Evolutionary conservation across 108 stramenopile genomes (phyloP).

Genomic region (Craspedostauros australis): DNA sequence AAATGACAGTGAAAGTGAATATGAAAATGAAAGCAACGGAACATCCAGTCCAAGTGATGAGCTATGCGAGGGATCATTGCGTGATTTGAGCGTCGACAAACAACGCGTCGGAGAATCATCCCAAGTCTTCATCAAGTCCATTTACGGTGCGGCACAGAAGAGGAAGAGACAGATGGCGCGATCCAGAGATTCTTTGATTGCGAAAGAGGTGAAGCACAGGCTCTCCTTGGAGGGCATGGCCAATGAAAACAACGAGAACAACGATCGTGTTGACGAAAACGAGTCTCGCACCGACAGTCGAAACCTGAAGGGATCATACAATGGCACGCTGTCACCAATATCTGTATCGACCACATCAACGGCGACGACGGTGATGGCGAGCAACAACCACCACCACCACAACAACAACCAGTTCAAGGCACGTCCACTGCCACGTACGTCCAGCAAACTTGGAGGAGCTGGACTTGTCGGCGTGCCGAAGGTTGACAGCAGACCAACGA

Average conservation of each 20-base stretch:
- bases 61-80: no score
- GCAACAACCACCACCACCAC: neutral
- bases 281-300: neutral
- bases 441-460: constrained; percentile 4
- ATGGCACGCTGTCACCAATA: neutral
- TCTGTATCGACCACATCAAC: neutral
- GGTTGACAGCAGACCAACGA: constrained; percentile 43
- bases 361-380: neutral
- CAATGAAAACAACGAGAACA: neutral
- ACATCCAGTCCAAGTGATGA: no score
- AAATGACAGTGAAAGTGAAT: no score
- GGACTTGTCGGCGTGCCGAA: constrained; percentile 39
- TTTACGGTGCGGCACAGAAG: constrained; percentile 41
- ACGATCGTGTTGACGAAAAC: neutral
- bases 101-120: constrained; percentile 34
- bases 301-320: neutral
- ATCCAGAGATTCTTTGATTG: constrained; percentile 41
- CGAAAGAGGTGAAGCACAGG: constrained; percentile 35
- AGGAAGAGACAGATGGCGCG: constrained; percentile 33
- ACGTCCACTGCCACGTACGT: constrained; percentile 18
- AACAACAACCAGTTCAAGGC: constrained; percentile 23
- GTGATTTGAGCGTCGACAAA: no score
- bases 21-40: no score
- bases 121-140: constrained; percentile 34
- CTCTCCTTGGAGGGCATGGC: constrained; percentile 6